These are phyloP conservation scores for Monilinia laxa DNA, from an alignment of 2,329 filamentous ascomycete species.

Conservation along the genomic window DNA sequence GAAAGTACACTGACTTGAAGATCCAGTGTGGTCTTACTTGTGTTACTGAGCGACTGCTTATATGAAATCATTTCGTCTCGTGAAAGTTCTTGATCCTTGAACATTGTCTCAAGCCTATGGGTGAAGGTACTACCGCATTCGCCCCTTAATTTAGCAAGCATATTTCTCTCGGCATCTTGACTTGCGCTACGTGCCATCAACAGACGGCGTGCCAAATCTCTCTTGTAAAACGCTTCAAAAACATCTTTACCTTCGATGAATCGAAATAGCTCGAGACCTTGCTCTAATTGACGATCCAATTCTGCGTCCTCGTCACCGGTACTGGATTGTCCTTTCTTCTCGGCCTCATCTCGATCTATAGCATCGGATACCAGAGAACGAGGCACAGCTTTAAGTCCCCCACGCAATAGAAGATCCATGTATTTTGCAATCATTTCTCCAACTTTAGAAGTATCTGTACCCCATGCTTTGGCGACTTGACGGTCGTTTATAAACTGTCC, in stretches of 20 bases:
- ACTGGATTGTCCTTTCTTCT: slow-evolving; percentile 62
- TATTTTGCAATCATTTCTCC: slow-evolving; percentile 99
- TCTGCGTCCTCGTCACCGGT: slow-evolving; percentile 87
- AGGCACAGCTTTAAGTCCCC: slow-evolving; percentile 81
- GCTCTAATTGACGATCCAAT: slow-evolving; percentile 86
- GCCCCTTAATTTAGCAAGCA: slow-evolving; percentile 86
- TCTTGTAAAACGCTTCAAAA: slow-evolving; percentile 99
- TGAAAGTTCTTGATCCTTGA: slow-evolving; percentile 93
- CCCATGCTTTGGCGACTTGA: slow-evolving; percentile 69
- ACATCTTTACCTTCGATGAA: slow-evolving; percentile 97
- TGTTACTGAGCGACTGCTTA: slow-evolving; percentile 60
- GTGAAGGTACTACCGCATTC: slow-evolving; percentile 95
- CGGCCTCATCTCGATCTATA: slow-evolving; percentile 57
- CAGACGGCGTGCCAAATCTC: slow-evolving; percentile 84
- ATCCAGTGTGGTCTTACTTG: slow-evolving; percentile 59
- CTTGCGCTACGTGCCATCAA: slow-evolving; percentile 92
- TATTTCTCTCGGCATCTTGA: slow-evolving; percentile 91
- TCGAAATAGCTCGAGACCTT: slow-evolving; percentile 89
- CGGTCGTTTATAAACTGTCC: slow-evolving; percentile 88
- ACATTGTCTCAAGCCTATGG: slow-evolving; percentile 98
- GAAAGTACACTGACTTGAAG: slow-evolving; percentile 89
- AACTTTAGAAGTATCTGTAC: slow-evolving; percentile 85
- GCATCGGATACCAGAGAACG: slow-evolving; percentile 63
- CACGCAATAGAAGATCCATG: slow-evolving; percentile 83
- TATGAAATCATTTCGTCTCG: slow-evolving; percentile 93